These are phyloP conservation scores for Fraxinus americana DNA, from an alignment of 257 asterid species.

Conservation along the genomic window DNA sequence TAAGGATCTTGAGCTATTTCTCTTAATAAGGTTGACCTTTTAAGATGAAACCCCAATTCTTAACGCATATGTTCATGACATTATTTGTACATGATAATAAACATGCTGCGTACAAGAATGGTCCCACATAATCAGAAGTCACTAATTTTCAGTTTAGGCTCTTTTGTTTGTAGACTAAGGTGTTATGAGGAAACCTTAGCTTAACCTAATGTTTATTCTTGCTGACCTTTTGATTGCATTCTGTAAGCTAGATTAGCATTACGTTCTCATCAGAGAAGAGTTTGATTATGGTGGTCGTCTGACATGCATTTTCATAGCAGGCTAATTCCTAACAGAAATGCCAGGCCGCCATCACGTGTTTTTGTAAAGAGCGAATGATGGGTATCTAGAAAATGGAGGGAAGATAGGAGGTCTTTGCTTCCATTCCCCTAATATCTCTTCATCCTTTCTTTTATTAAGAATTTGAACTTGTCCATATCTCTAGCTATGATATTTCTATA, in stretches of 20 bases:
- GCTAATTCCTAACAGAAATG: not conserved
- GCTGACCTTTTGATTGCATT: not conserved
- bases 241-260: not conserved
- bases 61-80: not conserved
- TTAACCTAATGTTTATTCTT: not conserved
- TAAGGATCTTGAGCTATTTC: no score
- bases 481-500: not conserved
- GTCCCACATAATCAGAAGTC: no score
- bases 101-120: not conserved
- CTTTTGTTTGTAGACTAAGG: not conserved
- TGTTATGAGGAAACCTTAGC: not conserved
- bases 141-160: not conserved
- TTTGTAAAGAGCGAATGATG: not conserved
- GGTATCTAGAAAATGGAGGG: not conserved
- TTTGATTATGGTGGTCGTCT: not conserved
- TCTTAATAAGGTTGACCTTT: no score
- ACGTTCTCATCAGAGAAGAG: not conserved
- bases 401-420: not conserved
- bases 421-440: no score
- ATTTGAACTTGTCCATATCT: not conserved
- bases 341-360: not conserved
- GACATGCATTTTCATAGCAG: not conserved
- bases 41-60: no score
- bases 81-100: not conserved
- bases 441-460: not conserved